Evolutionary conservation across 441 rosid species (phyloP).

Genomic region (Flueggea neowawraea): DNA sequence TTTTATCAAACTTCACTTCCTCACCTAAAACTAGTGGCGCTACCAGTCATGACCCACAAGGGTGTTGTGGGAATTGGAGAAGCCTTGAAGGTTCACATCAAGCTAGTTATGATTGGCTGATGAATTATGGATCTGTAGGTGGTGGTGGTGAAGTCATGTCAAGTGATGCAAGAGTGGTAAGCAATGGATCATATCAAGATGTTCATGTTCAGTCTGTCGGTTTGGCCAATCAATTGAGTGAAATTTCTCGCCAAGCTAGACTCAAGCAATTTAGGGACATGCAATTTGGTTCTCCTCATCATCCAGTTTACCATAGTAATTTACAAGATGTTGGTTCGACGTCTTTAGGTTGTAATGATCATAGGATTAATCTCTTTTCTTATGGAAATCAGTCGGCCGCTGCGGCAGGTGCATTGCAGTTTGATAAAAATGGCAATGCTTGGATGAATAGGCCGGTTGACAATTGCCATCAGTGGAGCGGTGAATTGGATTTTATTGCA

Average conservation of each 20-base stretch:
- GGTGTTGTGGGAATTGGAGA: conserved; percentile 26
- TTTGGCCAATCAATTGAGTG: conserved; percentile 21
- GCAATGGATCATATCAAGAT: conserved; percentile 22
- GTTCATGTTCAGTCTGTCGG: conserved; percentile 19
- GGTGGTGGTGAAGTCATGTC: conserved; percentile 37
- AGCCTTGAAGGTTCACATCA: conserved; percentile 25
- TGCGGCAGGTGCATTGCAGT: too few species aligned
- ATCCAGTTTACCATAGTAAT: conserved; percentile 15
- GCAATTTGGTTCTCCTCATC: conserved; percentile 17
- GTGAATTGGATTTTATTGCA: background rate
- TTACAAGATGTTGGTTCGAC: conserved; percentile 28
- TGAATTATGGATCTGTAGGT: conserved; percentile 31
- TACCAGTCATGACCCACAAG: conserved; percentile 23
- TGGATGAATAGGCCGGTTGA: background rate
- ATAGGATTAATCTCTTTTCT: conserved; percentile 18
- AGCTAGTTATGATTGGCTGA: conserved; percentile 33
- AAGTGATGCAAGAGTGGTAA: conserved; percentile 26
- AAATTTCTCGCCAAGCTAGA: conserved; percentile 23
- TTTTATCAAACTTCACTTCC: conserved; percentile 9
- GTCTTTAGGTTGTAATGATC: conserved; percentile 3
- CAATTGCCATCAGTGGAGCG: conserved; percentile 23
- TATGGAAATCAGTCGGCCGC: too few species aligned
- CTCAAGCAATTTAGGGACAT: conserved; percentile 25
- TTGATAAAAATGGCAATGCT: too few species aligned
- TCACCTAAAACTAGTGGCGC: conserved; percentile 10